These are phyloP conservation scores for Fagopyrum homotropicum DNA, from an alignment of 148 eudicot genomes.

Conservation along the genomic window DNA sequence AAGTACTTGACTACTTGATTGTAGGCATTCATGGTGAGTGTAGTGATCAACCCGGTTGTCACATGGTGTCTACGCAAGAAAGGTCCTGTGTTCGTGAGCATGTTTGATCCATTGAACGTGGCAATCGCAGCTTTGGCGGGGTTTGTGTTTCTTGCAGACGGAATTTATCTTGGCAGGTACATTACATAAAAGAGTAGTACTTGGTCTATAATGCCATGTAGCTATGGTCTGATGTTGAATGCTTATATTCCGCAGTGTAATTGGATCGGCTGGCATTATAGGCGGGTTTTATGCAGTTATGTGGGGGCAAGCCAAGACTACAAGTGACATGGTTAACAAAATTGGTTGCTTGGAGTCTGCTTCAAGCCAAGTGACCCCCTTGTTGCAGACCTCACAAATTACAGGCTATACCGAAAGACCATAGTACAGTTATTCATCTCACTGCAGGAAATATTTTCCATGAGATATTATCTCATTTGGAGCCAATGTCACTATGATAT, in stretches of 20 bases:
- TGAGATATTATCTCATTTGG: too few relatives aligned
- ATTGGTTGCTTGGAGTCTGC: background rate
- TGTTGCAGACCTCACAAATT: conserved; percentile 7
- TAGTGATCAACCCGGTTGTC: too few relatives aligned
- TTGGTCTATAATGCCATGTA: too few relatives aligned
- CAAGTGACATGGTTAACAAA: background rate
- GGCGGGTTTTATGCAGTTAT: conserved; percentile 33
- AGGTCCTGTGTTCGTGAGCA: background rate
- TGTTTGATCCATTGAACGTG: background rate
- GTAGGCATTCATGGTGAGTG: background rate
- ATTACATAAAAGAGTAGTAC: too few relatives aligned
- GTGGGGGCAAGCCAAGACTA: conserved; percentile 28
- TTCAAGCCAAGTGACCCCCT: conserved; percentile 6
- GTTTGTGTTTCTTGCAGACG: background rate
- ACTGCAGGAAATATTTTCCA: too few relatives aligned
- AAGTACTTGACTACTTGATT: background rate
- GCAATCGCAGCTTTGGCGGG: background rate
- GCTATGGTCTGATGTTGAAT: background rate
- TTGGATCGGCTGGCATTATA: conserved; percentile 2
- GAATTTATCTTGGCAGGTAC: conserved; percentile 10
- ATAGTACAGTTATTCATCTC: too few relatives aligned
- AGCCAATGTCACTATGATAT: too few relatives aligned
- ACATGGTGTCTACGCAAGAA: conserved; percentile 3
- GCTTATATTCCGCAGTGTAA: conserved; percentile 19
- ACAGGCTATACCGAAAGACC: too few relatives aligned